Evolutionary conservation across 257 asterid genomes (phyloP), one percentile per base, ranked within the genome.

Genomic region (Gynochthodes officinalis): DNA sequence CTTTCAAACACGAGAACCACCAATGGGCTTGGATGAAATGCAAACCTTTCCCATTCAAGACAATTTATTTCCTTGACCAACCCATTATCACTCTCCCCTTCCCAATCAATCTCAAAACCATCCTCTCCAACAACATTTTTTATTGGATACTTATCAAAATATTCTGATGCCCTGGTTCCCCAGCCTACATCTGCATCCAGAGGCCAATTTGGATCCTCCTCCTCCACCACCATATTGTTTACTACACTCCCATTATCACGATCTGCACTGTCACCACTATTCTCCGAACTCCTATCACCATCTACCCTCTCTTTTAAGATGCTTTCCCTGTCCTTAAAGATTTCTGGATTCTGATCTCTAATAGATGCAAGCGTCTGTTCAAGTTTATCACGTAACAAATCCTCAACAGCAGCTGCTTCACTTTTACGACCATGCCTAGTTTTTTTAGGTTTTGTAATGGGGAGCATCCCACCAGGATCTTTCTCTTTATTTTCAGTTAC

Each of bases 31-130:
- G 98, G 98, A 78, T 85, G 97, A 81, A 93, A 93, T 73, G 97
- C 96, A 77, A 93, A 93, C 83, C 96, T 93, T 87, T 93, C 98
- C 97, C 98, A 93, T 80, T 91, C 98, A 28, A 93, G 96, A 77
- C 96, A 89, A 73, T 87, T 87, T 76, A 93, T 93, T 86, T 93
- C 97, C 79, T 91, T 89, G 76, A 93, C 91, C 90, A 82, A 79
- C 21, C 86, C 89, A 75, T 89, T 77, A 64, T 93, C 98, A 30
- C 88, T 81, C 83, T 89, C 98, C 69, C 98, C 97, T 76, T 89
- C 98, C 98, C 98, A 93, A 35, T 93, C 90, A 60, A 93, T 89
- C 79, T 86, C 90, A 16, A 63, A 68, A 53, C 98, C 98, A 70
- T 90, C 96, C 76, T 89, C 96, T 1, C 96, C 96, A 1, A 85